Base-by-base conservation (phyloP, 495 filamentous ascomycete genomes). In the Penicillium coprophilum region DNA sequence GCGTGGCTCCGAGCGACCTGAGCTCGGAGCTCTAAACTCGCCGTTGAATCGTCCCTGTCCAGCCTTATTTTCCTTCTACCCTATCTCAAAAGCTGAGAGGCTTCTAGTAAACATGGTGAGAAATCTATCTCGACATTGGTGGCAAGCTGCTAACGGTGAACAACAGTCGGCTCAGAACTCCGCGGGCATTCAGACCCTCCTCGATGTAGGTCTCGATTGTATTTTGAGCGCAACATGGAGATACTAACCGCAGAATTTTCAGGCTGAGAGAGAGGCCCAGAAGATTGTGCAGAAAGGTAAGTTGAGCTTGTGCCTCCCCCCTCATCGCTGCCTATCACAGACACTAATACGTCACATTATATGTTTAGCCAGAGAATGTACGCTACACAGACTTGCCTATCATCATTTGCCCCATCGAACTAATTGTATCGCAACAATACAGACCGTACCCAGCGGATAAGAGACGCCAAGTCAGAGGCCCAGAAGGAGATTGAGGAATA, bases 401-500 rank as follows among this genome's bases (percentile, higher is more conserved):
- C 62, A 21, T 27, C 45, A 50, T 51, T 17, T 34, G 51, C 19
- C 47, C 28, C n/a, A 13, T 47, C 46, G 27, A 52, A 49, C 49
- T 64, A 52, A 55, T 20, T 11, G 39, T 59, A 27, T 46, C 36
- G 50, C 46, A 31, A 50, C 52, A 89, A 85, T 40, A 55, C 62
- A 97, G 94, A 96, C 81, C 92, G 94, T 65, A 97, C 94, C 46
- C 96, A 97, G 78, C 84, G 90, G 63, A 92, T 97, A 75, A 96
- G 89, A 71, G 94, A 97, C 71, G 95, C 94, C 51, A 88, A 92
- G 67, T 83, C 83, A 66, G 93, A 97, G 70, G 94, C 94, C 47
- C 94, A 97, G 74, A 96, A 97, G 75, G 92, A 97, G 69, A 96
- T 98, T 65, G 95, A 97, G 50, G 90, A 91, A 36, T 98, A 98